Base-by-base conservation (phyloP, 2,329 filamentous ascomycete genomes). In the Pseudopithomyces chartarum region DNA sequence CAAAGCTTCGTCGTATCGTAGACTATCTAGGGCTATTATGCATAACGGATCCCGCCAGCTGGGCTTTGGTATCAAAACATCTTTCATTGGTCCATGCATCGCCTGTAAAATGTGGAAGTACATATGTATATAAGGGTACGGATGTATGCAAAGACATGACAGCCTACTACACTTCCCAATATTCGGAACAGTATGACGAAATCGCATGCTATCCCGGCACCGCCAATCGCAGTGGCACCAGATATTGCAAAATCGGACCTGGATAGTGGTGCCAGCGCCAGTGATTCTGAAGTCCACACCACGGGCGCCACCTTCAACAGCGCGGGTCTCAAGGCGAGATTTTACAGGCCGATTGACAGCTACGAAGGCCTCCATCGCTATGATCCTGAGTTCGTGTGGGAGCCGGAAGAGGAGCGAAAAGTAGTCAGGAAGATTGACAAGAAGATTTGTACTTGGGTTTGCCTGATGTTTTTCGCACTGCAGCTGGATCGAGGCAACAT, bases 331-430 rank as follows among this genome's bases (percentile, higher is more conserved):
- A 68, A 72, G 2, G 60, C 71, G 26, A 54, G 58, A 13, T 71
- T 73, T 34, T 84, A 84, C 61, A 78, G 78, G 56, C 84, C 83
- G 0, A 81, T 85, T n/a, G 78, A 79, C 1, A 73, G 73, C 6
- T 88, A 88, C 62, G 85, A 88, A 64, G 84, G 84, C 2, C 71
- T 78, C 8, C 85, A 87, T 69, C 78, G 85, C 48, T 87, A 82
- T 66, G 85, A 88, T 61, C 84, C 85, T 0, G 67, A 76, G 1
- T 84, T 82, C 44, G 75, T 80, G 44, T 88, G 85, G 85, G 81
- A 81, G 2, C 71, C 78, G 11, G 77, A 80, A 46, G 85, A 88
- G 63, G 86, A 88, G 70, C 80, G 78, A 66, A 79, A 71, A 45
- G 69, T 87, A 1, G 78, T 87, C 10, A 75, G 83, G 44, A 85